phyloP scores from a whole-genome alignment of 2,329 filamentous ascomycete genomes.

The Sporothrix brasiliensis region DNA sequence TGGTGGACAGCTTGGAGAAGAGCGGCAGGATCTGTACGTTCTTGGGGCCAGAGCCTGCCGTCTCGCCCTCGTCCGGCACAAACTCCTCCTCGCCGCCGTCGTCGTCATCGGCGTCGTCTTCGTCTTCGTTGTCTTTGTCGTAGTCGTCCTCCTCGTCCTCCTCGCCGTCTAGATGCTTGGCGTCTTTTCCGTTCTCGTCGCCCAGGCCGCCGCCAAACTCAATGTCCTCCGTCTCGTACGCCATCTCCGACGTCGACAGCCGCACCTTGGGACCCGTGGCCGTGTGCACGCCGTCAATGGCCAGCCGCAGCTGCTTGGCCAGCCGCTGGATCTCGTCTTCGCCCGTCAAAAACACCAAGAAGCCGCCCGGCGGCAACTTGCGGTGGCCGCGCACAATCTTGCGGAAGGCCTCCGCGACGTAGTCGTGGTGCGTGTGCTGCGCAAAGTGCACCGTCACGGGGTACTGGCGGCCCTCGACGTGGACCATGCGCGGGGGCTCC shows the following conservation, averaged over 20 bases:
- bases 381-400: conserved; percentile 87
- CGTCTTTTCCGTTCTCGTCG: conserved; percentile 45
- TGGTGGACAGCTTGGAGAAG: conserved; percentile 88
- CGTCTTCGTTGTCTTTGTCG: conserved; percentile 54
- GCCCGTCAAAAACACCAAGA: conserved; percentile 92
- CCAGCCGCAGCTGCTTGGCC: conserved; percentile 74
- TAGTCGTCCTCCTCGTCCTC: conserved; percentile 51
- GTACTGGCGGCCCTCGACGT: conserved; percentile 90
- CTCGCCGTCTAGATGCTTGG: conserved; percentile 24
- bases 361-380: conserved; percentile 86
- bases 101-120: conserved; percentile 56
- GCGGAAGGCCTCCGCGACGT: conserved; percentile 83
- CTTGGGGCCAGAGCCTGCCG: conserved; percentile 61
- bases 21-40: conserved; percentile 89
- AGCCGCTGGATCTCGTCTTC: conserved; percentile 87
- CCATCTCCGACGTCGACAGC: conserved; percentile 74
- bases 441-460: conserved; percentile 89
- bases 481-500: conserved; percentile 76
- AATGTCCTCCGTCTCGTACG: conserved; percentile 82
- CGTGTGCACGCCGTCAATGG: conserved; percentile 61
- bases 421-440: conserved; percentile 79
- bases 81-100: conserved; percentile 65
- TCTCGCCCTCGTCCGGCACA: conserved; percentile 68
- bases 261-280: conserved; percentile 67
- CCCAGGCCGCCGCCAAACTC: conserved; percentile 67